These are phyloP conservation scores for Amoebophrya sp. DNA, from an alignment of 169 alveolate genomes.

Conservation along the genomic window DNA sequence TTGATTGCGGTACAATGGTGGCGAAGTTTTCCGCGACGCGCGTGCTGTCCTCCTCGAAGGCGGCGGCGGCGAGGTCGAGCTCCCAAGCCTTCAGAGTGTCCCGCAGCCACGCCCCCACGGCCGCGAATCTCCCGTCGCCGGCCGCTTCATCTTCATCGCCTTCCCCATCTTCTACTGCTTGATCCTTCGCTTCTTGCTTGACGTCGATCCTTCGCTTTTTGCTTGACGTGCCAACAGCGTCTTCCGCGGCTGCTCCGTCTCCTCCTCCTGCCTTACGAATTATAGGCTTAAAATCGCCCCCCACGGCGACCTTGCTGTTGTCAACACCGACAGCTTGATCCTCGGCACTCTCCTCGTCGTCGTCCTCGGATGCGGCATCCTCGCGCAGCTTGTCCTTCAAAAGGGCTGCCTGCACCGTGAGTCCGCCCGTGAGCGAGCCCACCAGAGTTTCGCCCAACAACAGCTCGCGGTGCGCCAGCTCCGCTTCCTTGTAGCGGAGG, in stretches of 20 bases:
- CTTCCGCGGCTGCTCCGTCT: too few species aligned
- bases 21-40: too few species aligned
- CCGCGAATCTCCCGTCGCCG: background rate
- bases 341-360: background rate
- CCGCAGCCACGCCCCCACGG: background rate
- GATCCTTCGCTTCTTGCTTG: too few species aligned
- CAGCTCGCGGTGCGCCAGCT: background rate
- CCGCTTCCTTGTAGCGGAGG: background rate
- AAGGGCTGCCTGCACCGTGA: background rate
- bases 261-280: background rate
- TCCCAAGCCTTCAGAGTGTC: background rate
- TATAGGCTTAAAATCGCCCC: background rate
- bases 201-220: too few species aligned
- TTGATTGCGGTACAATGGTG: too few species aligned
- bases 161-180: too few species aligned
- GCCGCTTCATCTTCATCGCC: background rate
- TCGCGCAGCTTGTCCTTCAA: background rate
- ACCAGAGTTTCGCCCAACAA: background rate
- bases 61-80: background rate
- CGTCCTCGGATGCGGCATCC: background rate
- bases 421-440: background rate
- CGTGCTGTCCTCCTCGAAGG: background rate
- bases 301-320: background rate
- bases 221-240: too few species aligned
- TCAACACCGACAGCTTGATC: background rate